Base-by-base conservation (phyloP, 2,329 filamentous ascomycete genomes). In the Cladophialophora bantiana region DNA sequence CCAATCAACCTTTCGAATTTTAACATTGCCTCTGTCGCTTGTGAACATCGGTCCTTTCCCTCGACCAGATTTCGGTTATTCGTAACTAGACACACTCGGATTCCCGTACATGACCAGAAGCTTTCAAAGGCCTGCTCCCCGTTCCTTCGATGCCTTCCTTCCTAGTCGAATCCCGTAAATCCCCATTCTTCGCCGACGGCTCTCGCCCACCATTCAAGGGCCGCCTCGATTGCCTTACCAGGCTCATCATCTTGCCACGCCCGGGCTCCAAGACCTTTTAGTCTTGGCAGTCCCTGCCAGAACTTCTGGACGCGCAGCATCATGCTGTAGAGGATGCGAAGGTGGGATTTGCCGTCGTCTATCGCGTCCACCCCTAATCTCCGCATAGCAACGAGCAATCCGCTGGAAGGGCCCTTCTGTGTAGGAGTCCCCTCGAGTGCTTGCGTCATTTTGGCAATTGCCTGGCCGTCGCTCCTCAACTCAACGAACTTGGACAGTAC, bases 321-420 rank as follows among this genome's bases (percentile, higher is more conserved):
- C 58, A 98, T 81, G 7, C 93, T 91, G 77, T 96, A 97, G 68
- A 99, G 78, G 75, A 90, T 85, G 70, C 92, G 83, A 36, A 98
- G 80, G 79, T 98, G 94, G 75, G 90, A 93, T 74, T 88, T 88
- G 13, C 69, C 65, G 63, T 75, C 12, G 10, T 32, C 20, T 2
- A 13, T 36, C n/a, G 31, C 42, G 48, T 12, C 15, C 6, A 20
- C 40, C 1, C 18, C 45, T 12, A 18, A 20, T 20, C 42, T 48
- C n/a, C 42, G 42, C 42, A 48, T 48, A 20, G 42, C n/a, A 10
- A 48, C 10, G 42, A 20, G n/a, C n/a, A 20, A 9, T 48, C 42
- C 42, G 7, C 20, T 18, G 20, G 42, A 31, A 50, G 45, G 7
- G n/a, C 40, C 54, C 7, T 58, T 20, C 35, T 15, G 13, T 26